These are phyloP conservation scores for Fonsecaea multimorphosa DNA, from an alignment of 2,329 filamentous ascomycete genomes.

Conservation along the genomic window DNA sequence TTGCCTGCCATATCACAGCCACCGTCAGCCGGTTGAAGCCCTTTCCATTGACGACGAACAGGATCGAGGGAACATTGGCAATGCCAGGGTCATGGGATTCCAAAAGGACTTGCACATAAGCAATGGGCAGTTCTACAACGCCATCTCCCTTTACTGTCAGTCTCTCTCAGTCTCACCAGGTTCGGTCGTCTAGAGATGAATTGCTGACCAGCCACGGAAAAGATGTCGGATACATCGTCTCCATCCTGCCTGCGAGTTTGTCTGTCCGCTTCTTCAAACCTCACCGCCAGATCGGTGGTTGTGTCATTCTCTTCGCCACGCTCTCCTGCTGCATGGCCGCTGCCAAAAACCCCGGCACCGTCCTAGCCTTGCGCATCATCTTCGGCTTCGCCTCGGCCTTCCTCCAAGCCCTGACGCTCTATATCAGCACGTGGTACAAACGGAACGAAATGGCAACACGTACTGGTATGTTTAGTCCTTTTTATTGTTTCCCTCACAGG, in stretches of 20 bases:
- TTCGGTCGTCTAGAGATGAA: too few species aligned
- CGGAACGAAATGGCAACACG: conserved; percentile 25
- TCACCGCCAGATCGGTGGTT: not conserved
- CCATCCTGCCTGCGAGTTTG: conserved; percentile 11
- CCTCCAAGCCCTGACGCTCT: conserved; percentile 20
- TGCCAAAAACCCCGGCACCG: conserved; percentile 20
- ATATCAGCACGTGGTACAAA: conserved; percentile 24
- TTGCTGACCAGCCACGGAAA: not conserved
- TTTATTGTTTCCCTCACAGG: not conserved
- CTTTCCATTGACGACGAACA: not conserved
- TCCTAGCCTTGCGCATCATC: conserved; percentile 24
- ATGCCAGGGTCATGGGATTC: conserved; percentile 13
- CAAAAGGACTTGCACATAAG: conserved; percentile 11
- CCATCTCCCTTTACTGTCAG: conserved; percentile 14
- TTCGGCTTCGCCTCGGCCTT: conserved; percentile 22
- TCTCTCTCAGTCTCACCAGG: not conserved
- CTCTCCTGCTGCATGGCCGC: conserved; percentile 9
- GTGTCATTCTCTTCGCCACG: conserved; percentile 4
- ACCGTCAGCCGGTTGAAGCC: not conserved
- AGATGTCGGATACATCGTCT: conserved; percentile 19
- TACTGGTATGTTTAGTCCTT: conserved; percentile 11
- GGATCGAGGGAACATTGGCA: conserved; percentile 20
- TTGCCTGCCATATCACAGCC: not conserved
- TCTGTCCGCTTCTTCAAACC: conserved; percentile 5
- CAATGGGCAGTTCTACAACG: conserved; percentile 13